These are phyloP conservation scores for Pyrrhoderma lamaoense DNA, from an alignment of 1,284 basidiomycete species.

Conservation along the genomic window DNA sequence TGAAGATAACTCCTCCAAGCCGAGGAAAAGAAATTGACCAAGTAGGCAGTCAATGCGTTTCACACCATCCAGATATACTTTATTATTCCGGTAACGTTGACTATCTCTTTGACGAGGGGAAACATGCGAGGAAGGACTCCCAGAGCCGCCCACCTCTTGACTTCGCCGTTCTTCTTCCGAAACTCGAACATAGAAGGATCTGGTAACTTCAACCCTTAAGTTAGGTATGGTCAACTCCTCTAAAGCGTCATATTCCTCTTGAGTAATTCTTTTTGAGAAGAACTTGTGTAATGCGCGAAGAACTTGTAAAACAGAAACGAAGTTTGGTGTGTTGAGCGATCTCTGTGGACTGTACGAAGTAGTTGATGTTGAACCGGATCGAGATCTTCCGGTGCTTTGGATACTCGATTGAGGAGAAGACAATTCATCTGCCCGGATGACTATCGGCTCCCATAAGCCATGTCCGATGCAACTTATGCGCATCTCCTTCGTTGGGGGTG, in stretches of 20 bases:
- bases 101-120: constrained; percentile 2
- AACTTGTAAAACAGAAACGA: constrained; percentile 12
- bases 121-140: background rate
- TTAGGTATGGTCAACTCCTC: constrained; percentile 3
- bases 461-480: constrained; percentile 14
- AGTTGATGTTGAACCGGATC: background rate
- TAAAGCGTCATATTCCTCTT: constrained; percentile 7
- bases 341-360: background rate
- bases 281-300: constrained; percentile 10
- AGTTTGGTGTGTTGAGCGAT: background rate
- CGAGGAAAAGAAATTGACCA: constrained; percentile 11
- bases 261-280: constrained; percentile 5
- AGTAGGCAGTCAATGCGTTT: constrained; percentile 16
- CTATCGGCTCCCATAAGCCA: constrained; percentile 8
- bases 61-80: background rate
- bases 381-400: too few relatives aligned
- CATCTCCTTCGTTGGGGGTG: constrained; percentile 11
- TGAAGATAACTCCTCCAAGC: background rate
- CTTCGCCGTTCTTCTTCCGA: background rate
- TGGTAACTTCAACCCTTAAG: constrained; percentile 7
- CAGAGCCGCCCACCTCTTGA: background rate
- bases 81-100: too few relatives aligned
- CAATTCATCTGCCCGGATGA: background rate
- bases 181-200: constrained; percentile 12
- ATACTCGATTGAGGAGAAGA: background rate